These are phyloP conservation scores for Epichloe gansuensis DNA, from an alignment of 2,329 filamentous ascomycete species.

Conservation along the genomic window DNA sequence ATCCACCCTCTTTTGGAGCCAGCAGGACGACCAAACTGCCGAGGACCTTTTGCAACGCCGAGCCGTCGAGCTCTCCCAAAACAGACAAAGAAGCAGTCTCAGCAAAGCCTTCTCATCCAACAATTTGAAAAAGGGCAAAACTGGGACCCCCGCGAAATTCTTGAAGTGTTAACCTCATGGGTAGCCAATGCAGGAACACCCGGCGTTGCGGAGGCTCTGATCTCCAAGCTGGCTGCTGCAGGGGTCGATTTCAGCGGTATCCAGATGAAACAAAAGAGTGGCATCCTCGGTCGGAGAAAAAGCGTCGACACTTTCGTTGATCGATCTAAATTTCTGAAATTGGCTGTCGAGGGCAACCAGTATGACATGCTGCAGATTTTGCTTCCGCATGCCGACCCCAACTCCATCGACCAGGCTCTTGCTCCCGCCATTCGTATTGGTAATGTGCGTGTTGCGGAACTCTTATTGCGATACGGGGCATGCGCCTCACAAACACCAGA, in stretches of 20 bases:
- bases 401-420: constrained; percentile 37
- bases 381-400: constrained; percentile 38
- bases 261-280: constrained; percentile 32
- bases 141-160: constrained; percentile 41
- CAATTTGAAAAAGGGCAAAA: constrained; percentile 34
- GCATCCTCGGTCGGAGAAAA: constrained; percentile 34
- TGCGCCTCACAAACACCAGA: constrained; percentile 34
- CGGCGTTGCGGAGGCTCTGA: constrained; percentile 43
- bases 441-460: constrained; percentile 30
- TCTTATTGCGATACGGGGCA: constrained; percentile 40
- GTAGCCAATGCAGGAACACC: constrained; percentile 37
- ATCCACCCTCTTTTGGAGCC: constrained; percentile 31
- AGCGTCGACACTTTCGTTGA: constrained; percentile 37
- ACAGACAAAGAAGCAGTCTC: constrained; percentile 27
- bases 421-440: constrained; percentile 34
- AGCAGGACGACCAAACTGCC: constrained; percentile 38
- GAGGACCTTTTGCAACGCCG: constrained; percentile 41
- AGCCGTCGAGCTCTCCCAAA: constrained; percentile 22
- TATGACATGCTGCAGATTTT: constrained; percentile 42
- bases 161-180: constrained; percentile 37
- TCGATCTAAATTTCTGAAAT: constrained; percentile 37
- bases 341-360: constrained; percentile 38
- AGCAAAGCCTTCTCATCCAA: constrained; percentile 26
- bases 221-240: constrained; percentile 34
- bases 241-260: constrained; percentile 40